Evolutionary conservation across 306 rosid species (phyloP), one percentile per base, ranked within the genome.

Genomic region (Dryas drummondii): DNA sequence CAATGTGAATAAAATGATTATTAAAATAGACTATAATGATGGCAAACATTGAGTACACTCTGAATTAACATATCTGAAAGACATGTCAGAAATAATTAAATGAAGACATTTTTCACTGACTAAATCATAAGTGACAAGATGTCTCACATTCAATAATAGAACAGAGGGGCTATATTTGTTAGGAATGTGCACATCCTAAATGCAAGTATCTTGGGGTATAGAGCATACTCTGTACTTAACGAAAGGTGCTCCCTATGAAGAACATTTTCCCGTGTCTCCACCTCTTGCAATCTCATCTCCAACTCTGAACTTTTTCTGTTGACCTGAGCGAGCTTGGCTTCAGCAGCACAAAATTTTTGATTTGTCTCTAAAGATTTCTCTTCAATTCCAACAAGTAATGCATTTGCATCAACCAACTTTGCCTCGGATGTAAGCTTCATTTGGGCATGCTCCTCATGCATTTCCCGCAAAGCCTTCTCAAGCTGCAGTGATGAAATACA

Each of bases 321-420:
- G 37, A 82, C 90, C 91, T 88, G 93, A 55, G 88, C 88, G 45
- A 92, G 93, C 87, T 82, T 88, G 57, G 90, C 96, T 74, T 94
- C 93, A 14, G 91, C 97, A 75, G 90, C 97, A 86, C 70, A 78
- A 76, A 92, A 78, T 75, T 83, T 92, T 58, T 84, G 84, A 74
- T 90, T 83, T 27, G 87, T 82, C 73, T 83, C 87, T 64, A 85
- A 70, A 64, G 97, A 85, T 81, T 84, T 92, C 74, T 86, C 99
- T 78, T 89, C 90, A 80, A 88, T 84, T 78, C 97, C 93, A 68
- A 76, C 83, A 81, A 86, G 80, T 84, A 91, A 86, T 57, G 86
- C 76, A 73, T 80, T 84, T 52, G 96, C 91, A 76, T 87, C 82
- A 70, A 85, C 87, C 82, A 90, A 57, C 88, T 88, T 92, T 70